phyloP scores from a whole-genome alignment of 371 early-diverging fungal species.

The Blyttiomyces sp. region DNA sequence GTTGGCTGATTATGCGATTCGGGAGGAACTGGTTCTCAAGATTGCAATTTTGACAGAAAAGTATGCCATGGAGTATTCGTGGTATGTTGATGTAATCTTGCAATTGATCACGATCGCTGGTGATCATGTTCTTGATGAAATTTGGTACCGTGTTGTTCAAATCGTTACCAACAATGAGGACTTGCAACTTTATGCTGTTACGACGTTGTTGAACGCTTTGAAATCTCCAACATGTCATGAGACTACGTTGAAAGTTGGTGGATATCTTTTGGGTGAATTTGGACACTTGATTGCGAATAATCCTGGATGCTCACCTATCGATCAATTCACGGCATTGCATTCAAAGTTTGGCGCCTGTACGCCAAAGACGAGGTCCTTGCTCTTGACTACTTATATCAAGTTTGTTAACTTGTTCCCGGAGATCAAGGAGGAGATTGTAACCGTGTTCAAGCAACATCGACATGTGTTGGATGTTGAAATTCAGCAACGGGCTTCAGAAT shows the following conservation, averaged over 20 bases:
- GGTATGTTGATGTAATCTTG: constrained; percentile 97
- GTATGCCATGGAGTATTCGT: constrained; percentile 92
- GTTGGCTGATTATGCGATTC: constrained; percentile 83
- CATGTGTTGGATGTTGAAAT: constrained; percentile 90
- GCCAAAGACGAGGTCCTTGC: constrained; percentile 72
- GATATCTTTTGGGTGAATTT: constrained; percentile 94
- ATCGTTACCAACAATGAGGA: constrained; percentile 93
- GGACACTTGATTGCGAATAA: constrained; percentile 90
- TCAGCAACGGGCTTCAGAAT: constrained; percentile 95
- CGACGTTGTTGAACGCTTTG: constrained; percentile 76
- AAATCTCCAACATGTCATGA: constrained; percentile 87
- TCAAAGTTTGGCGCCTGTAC: constrained; percentile 81
- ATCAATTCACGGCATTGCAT: constrained; percentile 91
- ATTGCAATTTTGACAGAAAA: constrained; percentile 97
- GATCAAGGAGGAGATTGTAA: constrained; percentile 81
- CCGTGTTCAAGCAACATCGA: constrained; percentile 80
- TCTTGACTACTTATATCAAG: constrained; percentile 90
- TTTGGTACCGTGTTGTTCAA: constrained; percentile 96
- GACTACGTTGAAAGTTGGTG: constrained; percentile 90
- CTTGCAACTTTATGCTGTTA: constrained; percentile 88
- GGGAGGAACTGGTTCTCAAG: constrained; percentile 96
- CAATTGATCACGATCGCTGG: constrained; percentile 93
- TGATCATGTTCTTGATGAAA: constrained; percentile 92
- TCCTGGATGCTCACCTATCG: constrained; percentile 78
- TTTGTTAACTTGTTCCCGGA: constrained; percentile 95